These are phyloP conservation scores for Trichoderma endophyticum DNA, from an alignment of 2,329 filamentous ascomycete genomes.

Conservation along the genomic window DNA sequence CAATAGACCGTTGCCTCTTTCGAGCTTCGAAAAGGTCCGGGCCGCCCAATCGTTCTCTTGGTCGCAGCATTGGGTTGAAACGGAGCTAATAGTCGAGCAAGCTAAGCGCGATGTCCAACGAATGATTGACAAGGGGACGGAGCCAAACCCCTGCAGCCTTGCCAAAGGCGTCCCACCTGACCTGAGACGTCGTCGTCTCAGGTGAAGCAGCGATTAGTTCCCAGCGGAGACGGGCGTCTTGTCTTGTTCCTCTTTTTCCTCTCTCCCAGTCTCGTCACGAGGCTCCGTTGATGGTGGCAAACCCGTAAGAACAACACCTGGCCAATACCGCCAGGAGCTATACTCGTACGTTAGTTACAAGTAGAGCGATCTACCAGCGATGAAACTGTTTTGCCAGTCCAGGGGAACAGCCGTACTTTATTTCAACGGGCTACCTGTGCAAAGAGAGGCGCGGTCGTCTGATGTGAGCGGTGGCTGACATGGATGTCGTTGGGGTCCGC, in stretches of 20 bases:
- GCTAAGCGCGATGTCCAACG: slow-evolving; percentile 3
- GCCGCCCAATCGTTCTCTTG: background rate
- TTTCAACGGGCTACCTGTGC: background rate
- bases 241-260: background rate
- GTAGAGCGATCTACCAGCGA: background rate
- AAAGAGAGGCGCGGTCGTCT: background rate
- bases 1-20: background rate
- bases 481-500: slow-evolving; percentile 11
- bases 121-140: slow-evolving; percentile 5
- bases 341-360: background rate
- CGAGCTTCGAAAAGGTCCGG: slow-evolving; percentile 4
- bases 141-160: slow-evolving; percentile 17
- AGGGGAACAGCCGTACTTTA: background rate
- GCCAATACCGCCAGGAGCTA: background rate
- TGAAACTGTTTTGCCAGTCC: background rate
- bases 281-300: background rate
- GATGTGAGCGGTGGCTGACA: slow-evolving; percentile 9
- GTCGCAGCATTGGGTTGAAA: slow-evolving; percentile 17
- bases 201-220: slow-evolving; percentile 20
- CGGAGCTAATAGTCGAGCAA: slow-evolving; percentile 9
- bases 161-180: slow-evolving; percentile 16
- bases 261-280: background rate
- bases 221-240: slow-evolving; percentile 10
- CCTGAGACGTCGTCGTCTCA: slow-evolving; percentile 26
- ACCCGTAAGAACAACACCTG: background rate